Evolutionary conservation across 2,329 filamentous ascomycete genomes (phyloP).

Genomic region (Trematosphaeria pertusa): DNA sequence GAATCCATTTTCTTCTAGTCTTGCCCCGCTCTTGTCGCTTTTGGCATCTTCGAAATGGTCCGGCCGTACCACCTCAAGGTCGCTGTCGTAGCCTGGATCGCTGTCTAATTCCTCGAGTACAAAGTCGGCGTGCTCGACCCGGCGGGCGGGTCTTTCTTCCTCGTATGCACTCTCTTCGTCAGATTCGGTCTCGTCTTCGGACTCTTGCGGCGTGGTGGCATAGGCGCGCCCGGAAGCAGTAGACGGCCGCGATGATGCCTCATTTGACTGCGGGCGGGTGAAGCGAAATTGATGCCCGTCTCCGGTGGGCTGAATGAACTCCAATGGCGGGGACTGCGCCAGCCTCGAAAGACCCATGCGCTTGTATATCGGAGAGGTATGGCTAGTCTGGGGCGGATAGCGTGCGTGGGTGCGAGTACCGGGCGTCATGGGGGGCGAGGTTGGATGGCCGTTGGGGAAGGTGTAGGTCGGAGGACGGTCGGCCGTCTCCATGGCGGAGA

Average conservation of each 20-base stretch:
- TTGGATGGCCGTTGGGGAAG: slow-evolving; percentile 40
- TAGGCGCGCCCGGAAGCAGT: slow-evolving; percentile 44
- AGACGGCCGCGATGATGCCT: slow-evolving; percentile 46
- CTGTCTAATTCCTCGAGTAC: slow-evolving; percentile 53
- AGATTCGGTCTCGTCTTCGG: slow-evolving; percentile 36
- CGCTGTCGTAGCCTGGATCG: slow-evolving; percentile 48
- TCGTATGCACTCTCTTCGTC: slow-evolving; percentile 39
- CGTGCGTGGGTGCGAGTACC: slow-evolving; percentile 34
- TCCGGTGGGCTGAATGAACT: slow-evolving; percentile 47
- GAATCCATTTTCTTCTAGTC: slow-evolving; percentile 39
- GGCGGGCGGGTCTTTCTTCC: slow-evolving; percentile 29
- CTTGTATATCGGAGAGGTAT: slow-evolving; percentile 44
- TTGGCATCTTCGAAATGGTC: slow-evolving; percentile 53
- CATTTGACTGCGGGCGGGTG: slow-evolving; percentile 42
- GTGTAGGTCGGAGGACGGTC: slow-evolving; percentile 36
- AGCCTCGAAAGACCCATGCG: slow-evolving; percentile 37
- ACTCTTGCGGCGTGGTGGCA: slow-evolving; percentile 41
- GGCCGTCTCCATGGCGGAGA: slow-evolving; percentile 40
- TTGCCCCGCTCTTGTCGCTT: slow-evolving; percentile 40
- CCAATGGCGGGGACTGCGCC: slow-evolving; percentile 46
- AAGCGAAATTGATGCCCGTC: slow-evolving; percentile 45
- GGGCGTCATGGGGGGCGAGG: slow-evolving; percentile 48
- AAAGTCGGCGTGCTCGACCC: slow-evolving; percentile 43
- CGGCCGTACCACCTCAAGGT: slow-evolving; percentile 53
- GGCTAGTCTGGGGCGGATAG: slow-evolving; percentile 38